These are phyloP conservation scores for Daldinia vernicosa DNA, from an alignment of 495 filamentous ascomycete genomes.

Conservation along the genomic window DNA sequence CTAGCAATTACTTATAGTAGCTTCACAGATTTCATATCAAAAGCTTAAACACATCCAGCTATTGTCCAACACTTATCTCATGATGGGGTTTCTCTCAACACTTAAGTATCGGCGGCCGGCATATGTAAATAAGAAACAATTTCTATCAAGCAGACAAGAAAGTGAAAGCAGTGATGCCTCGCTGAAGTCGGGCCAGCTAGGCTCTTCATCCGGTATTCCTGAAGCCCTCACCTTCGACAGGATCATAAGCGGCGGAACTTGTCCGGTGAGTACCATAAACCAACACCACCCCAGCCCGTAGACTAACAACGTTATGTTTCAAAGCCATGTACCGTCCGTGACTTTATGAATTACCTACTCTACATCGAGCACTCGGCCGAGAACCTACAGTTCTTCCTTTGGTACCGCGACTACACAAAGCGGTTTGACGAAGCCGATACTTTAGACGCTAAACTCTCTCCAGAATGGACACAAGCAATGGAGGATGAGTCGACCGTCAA, in stretches of 20 bases:
- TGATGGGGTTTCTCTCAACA: slow-evolving; percentile 45
- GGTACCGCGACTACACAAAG: slow-evolving; percentile 71
- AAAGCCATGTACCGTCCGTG: slow-evolving; percentile 75
- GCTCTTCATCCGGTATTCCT: slow-evolving; percentile 63
- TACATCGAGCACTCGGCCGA: slow-evolving; percentile 79
- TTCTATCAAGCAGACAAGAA: slow-evolving; percentile 41
- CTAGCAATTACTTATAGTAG: no score
- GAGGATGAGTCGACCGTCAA: slow-evolving; percentile 58
- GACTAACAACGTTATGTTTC: slow-evolving; percentile 1
- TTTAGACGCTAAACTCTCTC: slow-evolving; percentile 64
- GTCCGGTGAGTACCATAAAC: slow-evolving; percentile 66
- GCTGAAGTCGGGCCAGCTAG: slow-evolving; percentile 36
- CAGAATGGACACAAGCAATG: slow-evolving; percentile 66
- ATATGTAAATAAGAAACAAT: slow-evolving; percentile 45
- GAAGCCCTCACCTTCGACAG: slow-evolving; percentile 73
- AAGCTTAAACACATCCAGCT: not conserved
- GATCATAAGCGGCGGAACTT: slow-evolving; percentile 75
- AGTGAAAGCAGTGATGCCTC: slow-evolving; percentile 37
- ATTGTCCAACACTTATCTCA: not conserved
- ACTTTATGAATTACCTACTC: slow-evolving; percentile 83
- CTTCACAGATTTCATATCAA: no score
- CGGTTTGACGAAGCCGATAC: slow-evolving; percentile 65
- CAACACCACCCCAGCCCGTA: slow-evolving; percentile 1
- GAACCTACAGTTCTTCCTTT: slow-evolving; percentile 83
- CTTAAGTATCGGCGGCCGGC: slow-evolving; percentile 52